These are phyloP conservation scores for Agroathelia rolfsii DNA, from an alignment of 1,284 basidiomycete species.

Conservation along the genomic window DNA sequence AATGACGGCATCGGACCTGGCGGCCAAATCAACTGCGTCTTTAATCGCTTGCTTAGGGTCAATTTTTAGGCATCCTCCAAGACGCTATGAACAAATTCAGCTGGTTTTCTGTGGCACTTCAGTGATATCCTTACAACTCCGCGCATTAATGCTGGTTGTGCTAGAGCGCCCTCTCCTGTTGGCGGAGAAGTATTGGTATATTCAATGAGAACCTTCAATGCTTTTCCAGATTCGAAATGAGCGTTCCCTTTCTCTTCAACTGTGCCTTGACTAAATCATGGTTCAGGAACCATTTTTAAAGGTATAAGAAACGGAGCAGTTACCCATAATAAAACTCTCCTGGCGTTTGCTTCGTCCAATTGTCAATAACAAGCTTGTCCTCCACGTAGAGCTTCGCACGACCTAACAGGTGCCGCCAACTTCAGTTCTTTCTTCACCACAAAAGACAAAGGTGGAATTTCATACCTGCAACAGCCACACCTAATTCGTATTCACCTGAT, in stretches of 20 bases:
- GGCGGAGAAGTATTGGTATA: slow-evolving; percentile 54
- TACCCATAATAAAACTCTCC: slow-evolving; percentile 63
- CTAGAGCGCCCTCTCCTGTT: slow-evolving; percentile 23
- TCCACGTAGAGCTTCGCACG: slow-evolving; percentile 58
- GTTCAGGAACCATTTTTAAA: not conserved
- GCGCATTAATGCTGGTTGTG: slow-evolving; percentile 57
- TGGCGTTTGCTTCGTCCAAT: slow-evolving; percentile 57
- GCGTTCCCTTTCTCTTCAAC: slow-evolving; percentile 48
- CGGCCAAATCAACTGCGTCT: slow-evolving; percentile 51
- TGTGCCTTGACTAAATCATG: slow-evolving; percentile 39
- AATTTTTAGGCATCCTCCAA: slow-evolving; percentile 57
- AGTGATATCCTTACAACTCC: slow-evolving; percentile 39
- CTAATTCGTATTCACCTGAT: slow-evolving; percentile 39
- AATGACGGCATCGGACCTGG: slow-evolving; percentile 45
- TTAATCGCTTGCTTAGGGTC: slow-evolving; percentile 47
- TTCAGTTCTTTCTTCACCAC: not conserved
- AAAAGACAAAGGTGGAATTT: slow-evolving; percentile 2
- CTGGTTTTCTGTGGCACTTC: slow-evolving; percentile 1
- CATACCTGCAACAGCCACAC: slow-evolving; percentile 43
- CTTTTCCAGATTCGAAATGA: slow-evolving; percentile 31
- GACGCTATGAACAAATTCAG: slow-evolving; percentile 27
- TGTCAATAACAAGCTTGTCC: slow-evolving; percentile 52
- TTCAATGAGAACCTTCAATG: slow-evolving; percentile 44
- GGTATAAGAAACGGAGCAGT: slow-evolving; percentile 11
- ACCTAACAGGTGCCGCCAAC: slow-evolving; percentile 18